Evolutionary conservation across 495 filamentous ascomycete genomes (phyloP).

Genomic region (Echria macrotheca): DNA sequence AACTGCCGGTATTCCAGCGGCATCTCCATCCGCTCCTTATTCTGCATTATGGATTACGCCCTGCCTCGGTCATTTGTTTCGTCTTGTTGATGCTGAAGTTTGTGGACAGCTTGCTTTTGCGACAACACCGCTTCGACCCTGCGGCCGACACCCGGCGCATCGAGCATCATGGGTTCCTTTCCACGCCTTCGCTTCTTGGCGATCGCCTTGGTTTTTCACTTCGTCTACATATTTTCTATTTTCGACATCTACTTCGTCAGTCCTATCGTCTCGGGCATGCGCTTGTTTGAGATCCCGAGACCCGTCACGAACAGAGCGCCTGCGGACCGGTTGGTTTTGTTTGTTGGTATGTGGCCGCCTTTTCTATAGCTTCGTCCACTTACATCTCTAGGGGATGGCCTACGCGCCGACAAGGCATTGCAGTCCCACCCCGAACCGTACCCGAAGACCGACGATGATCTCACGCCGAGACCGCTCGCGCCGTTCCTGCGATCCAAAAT

Average conservation of each 20-base stretch:
- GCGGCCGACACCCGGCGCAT: slow-evolving; percentile 12
- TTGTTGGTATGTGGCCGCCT: slow-evolving; percentile 77
- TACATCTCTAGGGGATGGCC: slow-evolving; percentile 63
- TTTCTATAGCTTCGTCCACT: too few species aligned
- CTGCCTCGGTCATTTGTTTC: slow-evolving; percentile 3
- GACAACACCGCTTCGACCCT: not conserved
- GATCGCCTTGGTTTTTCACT: slow-evolving; percentile 88
- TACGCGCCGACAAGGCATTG: slow-evolving; percentile 97
- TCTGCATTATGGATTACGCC: slow-evolving; percentile 6
- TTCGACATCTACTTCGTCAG: slow-evolving; percentile 99
- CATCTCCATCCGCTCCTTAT: not conserved
- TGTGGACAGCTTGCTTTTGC: not conserved
- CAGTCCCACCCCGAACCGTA: slow-evolving; percentile 90
- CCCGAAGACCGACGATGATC: slow-evolving; percentile 53
- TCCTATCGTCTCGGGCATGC: slow-evolving; percentile 95
- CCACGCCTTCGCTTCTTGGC: slow-evolving; percentile 83
- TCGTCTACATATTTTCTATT: slow-evolving; percentile 93
- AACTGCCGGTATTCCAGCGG: not conserved
- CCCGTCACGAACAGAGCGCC: slow-evolving; percentile 60
- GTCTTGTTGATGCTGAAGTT: not conserved
- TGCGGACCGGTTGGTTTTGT: slow-evolving; percentile 84
- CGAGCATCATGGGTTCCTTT: slow-evolving; percentile 63
- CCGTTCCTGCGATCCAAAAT: slow-evolving; percentile 90
- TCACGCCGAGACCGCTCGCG: slow-evolving; percentile 67
- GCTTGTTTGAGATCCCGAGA: slow-evolving; percentile 64